A percentile compares a stretch with the other conserved stretches of the same genome.
Conservation (phyloP, 306 rosid species). For the Astragalus membranaceus region DNA sequence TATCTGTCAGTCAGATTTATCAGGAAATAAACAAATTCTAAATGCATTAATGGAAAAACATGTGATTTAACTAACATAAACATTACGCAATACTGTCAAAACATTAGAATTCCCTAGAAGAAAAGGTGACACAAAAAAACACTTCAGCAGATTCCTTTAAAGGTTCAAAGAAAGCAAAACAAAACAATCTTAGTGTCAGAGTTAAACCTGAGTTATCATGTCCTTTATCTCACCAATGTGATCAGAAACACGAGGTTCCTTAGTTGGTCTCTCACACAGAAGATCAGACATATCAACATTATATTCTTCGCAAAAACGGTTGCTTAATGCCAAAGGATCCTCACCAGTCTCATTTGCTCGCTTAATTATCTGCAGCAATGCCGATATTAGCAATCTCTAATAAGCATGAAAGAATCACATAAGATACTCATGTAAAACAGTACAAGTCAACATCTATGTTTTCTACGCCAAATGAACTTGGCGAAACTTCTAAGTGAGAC, state of each 20-base stretch:
- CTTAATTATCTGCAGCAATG: conserved; percentile 66
- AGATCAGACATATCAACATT: conserved; percentile 67
- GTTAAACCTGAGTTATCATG: conserved; percentile 66
- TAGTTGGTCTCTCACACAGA: conserved; percentile 77
- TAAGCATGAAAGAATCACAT: conserved; percentile 13
- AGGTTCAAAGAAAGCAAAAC: background rate
- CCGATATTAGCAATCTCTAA: conserved; percentile 23
- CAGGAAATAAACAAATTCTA: background rate
- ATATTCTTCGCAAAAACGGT: conserved; percentile 78
- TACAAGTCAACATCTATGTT: background rate
- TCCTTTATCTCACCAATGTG: conserved; percentile 82
- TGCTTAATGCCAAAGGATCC: conserved; percentile 67
- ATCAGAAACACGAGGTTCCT: conserved; percentile 82
- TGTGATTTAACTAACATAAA: background rate
- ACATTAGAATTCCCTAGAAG: background rate
- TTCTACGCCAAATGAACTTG: conserved; percentile 5
- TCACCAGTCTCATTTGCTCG: conserved; percentile 81
- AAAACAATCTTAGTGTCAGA: background rate
- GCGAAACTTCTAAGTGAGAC: background rate
- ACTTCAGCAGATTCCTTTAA: background rate
- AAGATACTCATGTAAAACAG: conserved; percentile 5
- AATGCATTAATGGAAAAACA: background rate
- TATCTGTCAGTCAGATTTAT: background rate
- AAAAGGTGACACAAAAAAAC: background rate
- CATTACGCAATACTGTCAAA: background rate